Evolutionary conservation across 108 stramenopile species (phyloP), one percentile per base, ranked within the genome.

Genomic region (Epithemia pelagica): DNA sequence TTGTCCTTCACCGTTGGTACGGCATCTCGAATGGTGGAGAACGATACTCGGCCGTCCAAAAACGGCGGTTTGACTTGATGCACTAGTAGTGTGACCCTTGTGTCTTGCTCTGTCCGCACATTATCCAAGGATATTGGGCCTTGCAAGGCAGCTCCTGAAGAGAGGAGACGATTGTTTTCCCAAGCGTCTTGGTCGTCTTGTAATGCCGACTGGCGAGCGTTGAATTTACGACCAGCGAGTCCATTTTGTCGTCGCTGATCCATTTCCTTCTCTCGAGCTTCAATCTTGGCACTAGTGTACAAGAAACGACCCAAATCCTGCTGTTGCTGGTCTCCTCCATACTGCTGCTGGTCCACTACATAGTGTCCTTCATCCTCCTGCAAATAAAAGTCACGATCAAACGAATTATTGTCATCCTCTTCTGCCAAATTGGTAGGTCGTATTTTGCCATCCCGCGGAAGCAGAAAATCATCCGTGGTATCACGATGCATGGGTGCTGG

Each of bases 41-140:
- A 96, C 29, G 75, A 68, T 21, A 88, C 90, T 22, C 85, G 64
- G 0, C 91, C 94, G 56, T 82, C 79, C 51, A 99, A 73, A 77
- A 99, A 99, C n/a, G 98, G 98, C 2, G 98, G 96, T 72, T 93
- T 89, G n/a, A 96, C 82, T 74, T 95, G 88, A 80, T 96, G 96
- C 52, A 99, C 96, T 54, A 97, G 58, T 24, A 97, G 71, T 23
- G 88, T 89, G 3, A 92, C 83, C 0, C 93, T 74, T 20, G 77
- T 60, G 62, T 86, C 79, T 24, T 81, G 81, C 25, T 87, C 83
- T 27, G 78, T 89, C 28, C 63, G 76, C 30, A 76, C 82, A 61
- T 83, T 77, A 54, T 95, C 94, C 61, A 95, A 73, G 64, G 88
- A 86, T 7, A 95, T 81, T 24, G 78, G 74, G 46, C 80, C 74